Percentiles rank a stretch among this genome's conserved stretches.
phyloP scores from a whole-genome alignment of 306 rosid genomes.

The Dalbergia oliveri region DNA sequence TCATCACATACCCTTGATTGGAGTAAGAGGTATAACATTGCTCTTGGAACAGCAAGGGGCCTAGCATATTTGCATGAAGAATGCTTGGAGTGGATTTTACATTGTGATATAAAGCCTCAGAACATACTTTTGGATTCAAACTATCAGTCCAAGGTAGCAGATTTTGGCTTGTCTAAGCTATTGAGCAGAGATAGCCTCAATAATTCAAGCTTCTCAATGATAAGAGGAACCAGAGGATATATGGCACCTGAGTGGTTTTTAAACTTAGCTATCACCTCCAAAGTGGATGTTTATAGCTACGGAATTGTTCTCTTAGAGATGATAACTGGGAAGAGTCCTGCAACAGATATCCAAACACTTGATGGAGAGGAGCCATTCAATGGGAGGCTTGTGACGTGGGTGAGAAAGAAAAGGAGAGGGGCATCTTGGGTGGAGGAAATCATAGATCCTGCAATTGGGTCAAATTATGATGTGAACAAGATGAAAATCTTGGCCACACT shows the following conservation, averaged over 20 bases:
- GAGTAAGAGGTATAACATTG: constrained; percentile 38
- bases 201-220: constrained; percentile 52
- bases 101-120: constrained; percentile 53
- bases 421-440: constrained; percentile 35
- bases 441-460: constrained; percentile 50
- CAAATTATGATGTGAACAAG: constrained; percentile 27
- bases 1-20: constrained; percentile 28
- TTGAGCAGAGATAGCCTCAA: constrained; percentile 38
- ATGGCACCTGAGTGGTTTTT: constrained; percentile 65
- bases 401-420: constrained; percentile 48
- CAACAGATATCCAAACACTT: constrained; percentile 1
- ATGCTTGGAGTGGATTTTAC: constrained; percentile 71
- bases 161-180: constrained; percentile 46
- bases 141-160: constrained; percentile 46
- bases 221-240: constrained; percentile 69
- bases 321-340: constrained; percentile 46
- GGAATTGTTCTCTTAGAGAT: constrained; percentile 55
- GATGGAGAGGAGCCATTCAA: constrained; percentile 35
- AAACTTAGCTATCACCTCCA: constrained; percentile 55
- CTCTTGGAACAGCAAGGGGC: constrained; percentile 57
- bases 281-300: constrained; percentile 60
- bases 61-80: constrained; percentile 66
- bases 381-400: constrained; percentile 54
- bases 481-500: constrained; percentile 48
- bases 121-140: constrained; percentile 36